Evolutionary conservation across 2,329 filamentous ascomycete species (phyloP).

Genomic region (Cercospora sp.): DNA sequence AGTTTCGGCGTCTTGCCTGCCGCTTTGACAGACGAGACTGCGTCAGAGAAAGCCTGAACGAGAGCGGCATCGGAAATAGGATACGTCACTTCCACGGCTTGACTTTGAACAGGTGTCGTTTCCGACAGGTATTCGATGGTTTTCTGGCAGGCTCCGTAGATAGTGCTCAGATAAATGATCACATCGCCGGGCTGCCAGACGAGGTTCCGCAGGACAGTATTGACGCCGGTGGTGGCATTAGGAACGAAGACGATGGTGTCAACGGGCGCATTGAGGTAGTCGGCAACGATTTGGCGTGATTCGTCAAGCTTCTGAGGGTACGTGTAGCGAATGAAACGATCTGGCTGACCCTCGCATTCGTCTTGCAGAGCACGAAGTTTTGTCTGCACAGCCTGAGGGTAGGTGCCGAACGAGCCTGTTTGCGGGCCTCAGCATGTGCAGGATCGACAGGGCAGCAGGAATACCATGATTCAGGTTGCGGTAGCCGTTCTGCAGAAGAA

Average conservation of each 20-base stretch:
- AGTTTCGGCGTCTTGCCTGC: slow-evolving; percentile 65
- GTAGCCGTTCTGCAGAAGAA: slow-evolving; percentile 67
- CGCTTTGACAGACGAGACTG: slow-evolving; percentile 53
- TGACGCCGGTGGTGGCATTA: slow-evolving; percentile 78
- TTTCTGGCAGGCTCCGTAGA: slow-evolving; percentile 77
- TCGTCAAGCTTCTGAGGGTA: slow-evolving; percentile 64
- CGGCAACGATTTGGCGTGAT: slow-evolving; percentile 64
- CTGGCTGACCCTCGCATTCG: slow-evolving; percentile 65
- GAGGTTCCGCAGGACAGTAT: slow-evolving; percentile 77
- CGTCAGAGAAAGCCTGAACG: slow-evolving; percentile 59
- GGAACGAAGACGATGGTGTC: slow-evolving; percentile 72
- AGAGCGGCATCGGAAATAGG: slow-evolving; percentile 71
- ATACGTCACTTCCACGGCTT: slow-evolving; percentile 63
- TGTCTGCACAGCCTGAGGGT: slow-evolving; percentile 62
- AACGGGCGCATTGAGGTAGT: slow-evolving; percentile 63
- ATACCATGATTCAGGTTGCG: slow-evolving; percentile 77
- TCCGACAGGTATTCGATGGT: slow-evolving; percentile 73
- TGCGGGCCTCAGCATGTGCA: neutral
- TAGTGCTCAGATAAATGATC: slow-evolving; percentile 74
- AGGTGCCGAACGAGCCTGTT: slow-evolving; percentile 75
- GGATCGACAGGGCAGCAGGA: slow-evolving; percentile 9
- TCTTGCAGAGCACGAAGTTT: slow-evolving; percentile 66
- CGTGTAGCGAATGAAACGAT: slow-evolving; percentile 72
- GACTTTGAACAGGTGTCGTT: slow-evolving; percentile 52
- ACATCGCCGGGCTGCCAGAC: slow-evolving; percentile 69